Conservation (phyloP, 108 stramenopile species). For the Mayamaea pseudoterrestris region DNA sequence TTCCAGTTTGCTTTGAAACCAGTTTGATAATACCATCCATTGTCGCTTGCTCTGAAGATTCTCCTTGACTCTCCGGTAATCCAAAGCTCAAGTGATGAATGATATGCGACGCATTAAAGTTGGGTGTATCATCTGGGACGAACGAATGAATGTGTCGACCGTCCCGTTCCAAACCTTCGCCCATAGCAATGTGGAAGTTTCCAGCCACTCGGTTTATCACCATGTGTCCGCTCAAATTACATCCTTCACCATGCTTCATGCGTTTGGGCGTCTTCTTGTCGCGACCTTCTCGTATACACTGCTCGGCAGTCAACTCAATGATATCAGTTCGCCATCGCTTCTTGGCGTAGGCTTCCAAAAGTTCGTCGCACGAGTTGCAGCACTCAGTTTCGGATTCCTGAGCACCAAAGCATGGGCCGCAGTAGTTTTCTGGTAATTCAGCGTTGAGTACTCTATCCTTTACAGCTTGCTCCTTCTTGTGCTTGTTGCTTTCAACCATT, state of each 20-base stretch:
- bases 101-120: slow-evolving; percentile 91
- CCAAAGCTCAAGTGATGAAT: slow-evolving; percentile 89
- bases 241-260: slow-evolving; percentile 82
- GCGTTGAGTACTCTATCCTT: slow-evolving; percentile 24
- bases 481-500: slow-evolving; percentile 28
- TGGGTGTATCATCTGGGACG: slow-evolving; percentile 72
- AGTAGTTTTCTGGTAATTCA: slow-evolving; percentile 69
- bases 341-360: slow-evolving; percentile 59
- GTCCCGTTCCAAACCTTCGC: slow-evolving; percentile 88
- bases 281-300: slow-evolving; percentile 89
- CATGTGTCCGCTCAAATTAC: slow-evolving; percentile 84
- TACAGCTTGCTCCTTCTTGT: slow-evolving; percentile 26
- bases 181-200: slow-evolving; percentile 97
- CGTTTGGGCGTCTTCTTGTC: slow-evolving; percentile 32
- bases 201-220: slow-evolving; percentile 90
- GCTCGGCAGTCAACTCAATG: slow-evolving; percentile 66
- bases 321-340: slow-evolving; percentile 71
- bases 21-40: slow-evolving; percentile 65
- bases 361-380: slow-evolving; percentile 82
- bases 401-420: slow-evolving; percentile 95
- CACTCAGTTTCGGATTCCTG: slow-evolving; percentile 51
- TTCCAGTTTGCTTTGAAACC: slow-evolving; percentile 52
- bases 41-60: slow-evolving; percentile 13
- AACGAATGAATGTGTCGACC: slow-evolving; percentile 87
- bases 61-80: slow-evolving; percentile 14